Evolutionary conservation across 2,329 filamentous ascomycete genomes (phyloP), one percentile per base, ranked within the genome.

Genomic region (Aspergillus sp.): DNA sequence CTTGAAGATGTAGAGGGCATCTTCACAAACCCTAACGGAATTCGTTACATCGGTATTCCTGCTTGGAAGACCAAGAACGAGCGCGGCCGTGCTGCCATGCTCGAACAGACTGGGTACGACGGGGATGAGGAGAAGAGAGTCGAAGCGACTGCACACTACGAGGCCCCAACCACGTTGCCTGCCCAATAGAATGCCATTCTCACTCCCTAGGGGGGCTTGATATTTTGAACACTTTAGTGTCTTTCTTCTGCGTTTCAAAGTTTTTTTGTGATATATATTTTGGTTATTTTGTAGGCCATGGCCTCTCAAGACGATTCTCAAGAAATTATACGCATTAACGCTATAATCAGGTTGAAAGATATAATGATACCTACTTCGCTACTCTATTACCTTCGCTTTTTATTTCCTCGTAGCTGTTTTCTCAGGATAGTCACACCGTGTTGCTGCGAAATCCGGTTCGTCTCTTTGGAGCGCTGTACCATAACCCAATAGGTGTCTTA

Each of bases 1-100:
- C 83, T 93, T 1, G 89, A 93, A 68, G 89, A 93, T 69, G 87
- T 91, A 72, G 88, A 90, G 63, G 84, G 84, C 13, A 86, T 92
- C 62, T 93, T 93, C 70, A 74, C 69, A 30, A 68, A 73, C 12
- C 73, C 73, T 17, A 58, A 51, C 40, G 73, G 73, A 17, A 65
- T 71, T 40, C 69, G 67, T 22, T 73, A 73, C 57, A 71, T 76
- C 22, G 73, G 73, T 57, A 73, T 65, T 4, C 67, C 72, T 13
- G 70, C 74, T 20, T 76, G 74, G 74, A 75, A 73, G 68, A 76
- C 74, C 8, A 60, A 54, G 37, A 69, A 70, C 45, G 61, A 69
- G 42, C 70, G 66, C 55, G 62, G 64, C 51, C 69, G 66, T 37
- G 70, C 67, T 19, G 65, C 62, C 1, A 58, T 63, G 48, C 60